A percentile compares a stretch with the other conserved stretches of the same genome.
phyloP scores from a whole-genome alignment of 1,284 basidiomycete species.

The Ustilago loliicola region DNA sequence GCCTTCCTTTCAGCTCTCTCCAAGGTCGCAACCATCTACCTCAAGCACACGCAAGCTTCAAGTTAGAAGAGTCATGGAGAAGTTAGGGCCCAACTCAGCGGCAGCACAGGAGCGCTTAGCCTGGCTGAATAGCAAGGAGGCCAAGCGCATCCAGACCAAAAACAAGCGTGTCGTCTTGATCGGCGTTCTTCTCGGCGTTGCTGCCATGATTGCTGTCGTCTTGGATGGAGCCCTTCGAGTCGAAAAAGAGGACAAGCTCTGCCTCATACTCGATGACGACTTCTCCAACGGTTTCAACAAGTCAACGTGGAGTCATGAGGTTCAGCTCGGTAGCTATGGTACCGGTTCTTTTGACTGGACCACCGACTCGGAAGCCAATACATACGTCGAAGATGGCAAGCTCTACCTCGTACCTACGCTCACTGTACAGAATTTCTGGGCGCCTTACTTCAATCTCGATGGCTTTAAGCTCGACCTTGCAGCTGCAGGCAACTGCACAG shows the following conservation, averaged over 20 bases:
- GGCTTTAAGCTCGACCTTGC: conserved; percentile 85
- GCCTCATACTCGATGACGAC: conserved; percentile 82
- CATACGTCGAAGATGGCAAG: conserved; percentile 80
- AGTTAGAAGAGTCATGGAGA: conserved; percentile 26
- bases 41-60: conserved; percentile 3
- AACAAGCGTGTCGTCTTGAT: conserved; percentile 42
- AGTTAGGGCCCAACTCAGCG: conserved; percentile 18
- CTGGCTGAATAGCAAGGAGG: conserved; percentile 46
- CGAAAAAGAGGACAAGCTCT: conserved; percentile 69
- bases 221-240: conserved; percentile 30
- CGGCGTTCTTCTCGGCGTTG: conserved; percentile 36
- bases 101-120: conserved; percentile 28
- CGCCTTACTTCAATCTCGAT: conserved; percentile 76
- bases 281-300: conserved; percentile 77
- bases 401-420: conserved; percentile 87
- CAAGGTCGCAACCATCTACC: too few species aligned
- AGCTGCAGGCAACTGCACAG: conserved; percentile 78
- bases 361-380: conserved; percentile 82
- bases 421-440: conserved; percentile 80
- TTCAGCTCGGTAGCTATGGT: conserved; percentile 86
- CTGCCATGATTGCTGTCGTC: conserved; percentile 37
- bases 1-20: too few species aligned
- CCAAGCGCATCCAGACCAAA: conserved; percentile 33
- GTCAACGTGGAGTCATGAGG: conserved; percentile 80
- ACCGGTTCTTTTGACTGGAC: conserved; percentile 91